These are phyloP conservation scores for Coemansia sp. DNA, from an alignment of 192 early-diverging fungal genomes.

Conservation along the genomic window DNA sequence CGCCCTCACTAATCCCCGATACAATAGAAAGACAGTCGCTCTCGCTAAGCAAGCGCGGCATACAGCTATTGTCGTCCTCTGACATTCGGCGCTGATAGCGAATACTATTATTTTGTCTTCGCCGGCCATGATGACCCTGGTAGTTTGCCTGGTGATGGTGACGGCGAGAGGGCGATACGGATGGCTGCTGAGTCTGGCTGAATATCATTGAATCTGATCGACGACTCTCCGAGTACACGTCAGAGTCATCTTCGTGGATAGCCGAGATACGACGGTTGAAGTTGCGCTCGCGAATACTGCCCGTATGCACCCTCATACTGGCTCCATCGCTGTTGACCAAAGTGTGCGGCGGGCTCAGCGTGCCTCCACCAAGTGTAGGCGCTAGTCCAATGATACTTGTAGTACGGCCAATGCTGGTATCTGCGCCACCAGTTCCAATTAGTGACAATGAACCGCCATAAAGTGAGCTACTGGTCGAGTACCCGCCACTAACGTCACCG, in stretches of 20 bases:
- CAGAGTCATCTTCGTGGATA: slow-evolving; percentile 45
- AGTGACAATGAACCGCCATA: slow-evolving; percentile 24
- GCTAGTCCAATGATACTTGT: slow-evolving; percentile 6
- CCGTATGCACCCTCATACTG: slow-evolving; percentile 52
- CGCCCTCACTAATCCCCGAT: slow-evolving; percentile 48
- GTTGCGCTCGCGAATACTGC: slow-evolving; percentile 54
- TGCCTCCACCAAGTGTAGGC: slow-evolving; percentile 17
- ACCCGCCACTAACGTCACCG: not conserved
- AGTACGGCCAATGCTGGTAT: not conserved
- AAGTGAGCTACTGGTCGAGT: slow-evolving; percentile 28
- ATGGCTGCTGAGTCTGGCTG: slow-evolving; percentile 9
- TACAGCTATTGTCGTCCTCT: slow-evolving; percentile 1
- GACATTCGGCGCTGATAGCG: not conserved
- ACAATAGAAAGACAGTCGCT: slow-evolving; percentile 39
- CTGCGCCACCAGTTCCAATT: slow-evolving; percentile 8
- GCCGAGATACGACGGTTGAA: slow-evolving; percentile 35
- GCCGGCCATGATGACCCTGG: no score
- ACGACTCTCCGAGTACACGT: slow-evolving; percentile 28
- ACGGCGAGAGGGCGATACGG: slow-evolving; percentile 18
- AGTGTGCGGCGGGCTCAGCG: slow-evolving; percentile 50
- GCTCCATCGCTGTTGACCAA: slow-evolving; percentile 54
- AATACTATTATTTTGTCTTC: not conserved
- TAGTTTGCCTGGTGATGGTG: slow-evolving; percentile 1
- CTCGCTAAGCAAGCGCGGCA: slow-evolving; percentile 13
- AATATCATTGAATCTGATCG: slow-evolving; percentile 39